Base-by-base conservation (phyloP, 2,329 filamentous ascomycete genomes). In the Sphaerulina populicola region DNA sequence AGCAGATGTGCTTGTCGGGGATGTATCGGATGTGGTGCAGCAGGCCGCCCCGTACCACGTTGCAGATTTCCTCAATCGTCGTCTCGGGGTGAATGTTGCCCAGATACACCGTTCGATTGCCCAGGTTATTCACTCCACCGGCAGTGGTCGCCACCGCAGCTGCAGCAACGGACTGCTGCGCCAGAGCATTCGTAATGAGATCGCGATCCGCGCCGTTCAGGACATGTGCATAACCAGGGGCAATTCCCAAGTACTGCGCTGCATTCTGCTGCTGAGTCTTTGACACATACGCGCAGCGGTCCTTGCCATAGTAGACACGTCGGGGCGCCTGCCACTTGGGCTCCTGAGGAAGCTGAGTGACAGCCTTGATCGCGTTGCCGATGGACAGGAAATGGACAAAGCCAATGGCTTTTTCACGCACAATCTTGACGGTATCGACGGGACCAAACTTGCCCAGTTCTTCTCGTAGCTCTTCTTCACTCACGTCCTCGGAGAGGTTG, bases 191-290 rank as follows among this genome's bases (percentile, higher is more conserved):
- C 14, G 91, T 96, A 66, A 98, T 97, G 62, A 98, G 77, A 65
- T 98, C 93, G 45, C 91, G 88, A 69, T 98, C 93, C 47, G 91
- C 91, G 44, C 89, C 90, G 62, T 95, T 97, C 59, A 98, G 77
- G 69, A 96, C 91, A 68, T 97, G 90, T 15, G 93, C 90, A 65
- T 97, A 96, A 27, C 91, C 91, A 35, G 93, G 93, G 15, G 93
- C 89, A 64, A 98, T 98, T 49, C 93, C 93, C 21, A 98, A 79
- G 68, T 97, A 98, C 71, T 98, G 93, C 31, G 93, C 93, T 6
- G 93, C 93, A 64, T 98, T 98, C 72, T 98, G 93, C 74, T 98
- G 93, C 72, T 98, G 93, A 0, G 93, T 98, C 79, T 98, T 98
- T 53, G 93, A 98, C 47, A 98, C 91, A 64, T 98, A 98, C 14